phyloP scores from a whole-genome alignment of 2,329 filamentous ascomycete species.

The Diplodia scrobiculata region DNA sequence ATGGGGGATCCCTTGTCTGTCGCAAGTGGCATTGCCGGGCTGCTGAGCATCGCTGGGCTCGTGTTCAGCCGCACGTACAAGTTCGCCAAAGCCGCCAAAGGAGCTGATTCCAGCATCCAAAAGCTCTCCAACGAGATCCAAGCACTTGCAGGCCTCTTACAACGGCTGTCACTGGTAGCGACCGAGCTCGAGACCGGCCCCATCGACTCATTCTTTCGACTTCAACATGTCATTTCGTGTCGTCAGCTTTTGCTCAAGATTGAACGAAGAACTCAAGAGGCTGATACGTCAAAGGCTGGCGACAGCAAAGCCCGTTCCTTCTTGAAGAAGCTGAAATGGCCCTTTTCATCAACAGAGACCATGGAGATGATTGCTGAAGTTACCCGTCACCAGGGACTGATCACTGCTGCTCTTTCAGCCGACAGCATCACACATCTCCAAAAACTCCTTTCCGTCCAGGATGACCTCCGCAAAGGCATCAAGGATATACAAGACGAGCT shows the following conservation, averaged over 20 bases:
- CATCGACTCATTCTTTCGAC: neutral
- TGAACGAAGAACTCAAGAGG: neutral
- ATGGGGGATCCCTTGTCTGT: constrained; percentile 5
- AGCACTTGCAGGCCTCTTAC: neutral
- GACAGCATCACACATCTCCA: neutral
- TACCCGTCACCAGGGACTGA: neutral
- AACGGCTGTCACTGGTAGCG: neutral
- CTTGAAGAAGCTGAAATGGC: neutral
- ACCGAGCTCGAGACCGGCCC: neutral
- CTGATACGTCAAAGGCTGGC: neutral
- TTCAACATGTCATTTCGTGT: neutral
- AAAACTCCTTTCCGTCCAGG: neutral
- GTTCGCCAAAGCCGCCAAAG: neutral
- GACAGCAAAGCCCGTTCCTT: neutral
- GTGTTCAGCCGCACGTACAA: neutral
- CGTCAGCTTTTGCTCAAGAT: neutral
- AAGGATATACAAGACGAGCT: neutral
- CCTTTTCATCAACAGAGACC: neutral
- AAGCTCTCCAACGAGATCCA: neutral
- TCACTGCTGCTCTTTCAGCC: neutral
- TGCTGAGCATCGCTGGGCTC: neutral
- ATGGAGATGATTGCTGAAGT: neutral
- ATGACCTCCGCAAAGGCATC: neutral
- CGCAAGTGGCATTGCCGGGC: neutral
- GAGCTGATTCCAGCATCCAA: neutral